These are phyloP conservation scores for Myriangium duriaei DNA, from an alignment of 2,329 filamentous ascomycete genomes.

Conservation along the genomic window DNA sequence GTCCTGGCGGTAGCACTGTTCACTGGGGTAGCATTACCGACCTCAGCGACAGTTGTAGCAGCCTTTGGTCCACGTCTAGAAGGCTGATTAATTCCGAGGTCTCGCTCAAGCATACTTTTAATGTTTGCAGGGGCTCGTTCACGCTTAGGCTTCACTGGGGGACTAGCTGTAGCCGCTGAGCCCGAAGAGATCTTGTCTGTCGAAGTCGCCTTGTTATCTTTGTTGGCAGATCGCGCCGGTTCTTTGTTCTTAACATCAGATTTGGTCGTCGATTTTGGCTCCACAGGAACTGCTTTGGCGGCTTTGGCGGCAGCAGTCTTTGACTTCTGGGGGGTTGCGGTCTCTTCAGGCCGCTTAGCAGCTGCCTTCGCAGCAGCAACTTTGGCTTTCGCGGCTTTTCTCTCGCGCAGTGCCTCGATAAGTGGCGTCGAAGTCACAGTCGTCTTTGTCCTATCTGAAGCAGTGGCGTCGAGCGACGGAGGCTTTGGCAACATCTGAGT, in stretches of 20 bases:
- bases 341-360: constrained; percentile 18
- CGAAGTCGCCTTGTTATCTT: constrained; percentile 24
- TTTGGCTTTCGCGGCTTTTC: constrained; percentile 64
- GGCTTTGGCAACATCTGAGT: constrained; percentile 58
- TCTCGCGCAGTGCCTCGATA: constrained; percentile 81
- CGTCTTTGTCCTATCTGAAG: constrained; percentile 34
- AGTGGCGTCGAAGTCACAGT: constrained; percentile 70
- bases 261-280: constrained; percentile 19
- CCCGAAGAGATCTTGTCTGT: constrained; percentile 15
- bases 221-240: constrained; percentile 39
- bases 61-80: constrained; percentile 22
- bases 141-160: constrained; percentile 37
- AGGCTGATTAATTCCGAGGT: constrained; percentile 42
- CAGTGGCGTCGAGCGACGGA: constrained; percentile 33
- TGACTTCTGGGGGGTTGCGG: constrained; percentile 28
- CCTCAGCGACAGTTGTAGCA: constrained; percentile 12
- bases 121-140: constrained; percentile 36
- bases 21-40: constrained; percentile 2
- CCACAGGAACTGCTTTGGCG: constrained; percentile 23
- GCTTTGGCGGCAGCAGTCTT: constrained; percentile 22
- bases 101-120: constrained; percentile 47
- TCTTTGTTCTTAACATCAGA: constrained; percentile 18
- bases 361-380: constrained; percentile 47
- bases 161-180: constrained; percentile 18
- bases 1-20: constrained; percentile 6